phyloP scores from a whole-genome alignment of 2,329 filamentous ascomycete genomes.

The Colletotrichum truncatum region DNA sequence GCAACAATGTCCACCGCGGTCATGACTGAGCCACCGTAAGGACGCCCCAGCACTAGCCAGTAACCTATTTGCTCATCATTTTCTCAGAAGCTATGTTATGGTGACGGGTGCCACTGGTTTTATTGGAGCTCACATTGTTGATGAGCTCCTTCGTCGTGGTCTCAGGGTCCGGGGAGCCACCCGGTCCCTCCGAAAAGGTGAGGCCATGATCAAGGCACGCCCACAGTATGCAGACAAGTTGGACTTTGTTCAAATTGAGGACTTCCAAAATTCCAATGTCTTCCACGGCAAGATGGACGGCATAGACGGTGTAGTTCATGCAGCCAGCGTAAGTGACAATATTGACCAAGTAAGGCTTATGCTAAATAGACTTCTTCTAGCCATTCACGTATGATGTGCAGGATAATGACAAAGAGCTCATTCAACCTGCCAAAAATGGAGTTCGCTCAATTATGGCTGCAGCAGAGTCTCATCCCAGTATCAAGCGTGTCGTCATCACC shows the following conservation, averaged over 20 bases:
- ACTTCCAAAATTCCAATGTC: slow-evolving; percentile 48
- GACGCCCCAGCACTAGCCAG: fast-evolving
- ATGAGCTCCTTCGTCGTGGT: slow-evolving; percentile 39
- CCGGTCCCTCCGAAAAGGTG: slow-evolving; percentile 39
- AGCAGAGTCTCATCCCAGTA: slow-evolving; percentile 31
- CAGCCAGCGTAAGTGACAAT: slow-evolving; percentile 50
- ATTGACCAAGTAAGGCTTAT: background rate
- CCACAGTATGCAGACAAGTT: slow-evolving; percentile 44
- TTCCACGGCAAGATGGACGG: slow-evolving; percentile 48
- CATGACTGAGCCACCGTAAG: background rate
- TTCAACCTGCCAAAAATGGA: slow-evolving; percentile 56
- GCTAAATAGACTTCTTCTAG: slow-evolving; percentile 33
- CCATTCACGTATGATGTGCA: slow-evolving; percentile 53
- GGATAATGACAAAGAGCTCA: slow-evolving; percentile 54
- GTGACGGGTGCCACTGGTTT: slow-evolving; percentile 21
- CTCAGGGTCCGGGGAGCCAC: slow-evolving; percentile 42
- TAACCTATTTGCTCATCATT: background rate
- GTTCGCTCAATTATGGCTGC: slow-evolving; percentile 51
- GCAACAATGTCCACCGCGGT: too few relatives aligned
- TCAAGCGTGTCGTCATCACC: slow-evolving; percentile 61
- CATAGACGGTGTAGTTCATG: slow-evolving; percentile 53
- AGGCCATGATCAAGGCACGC: slow-evolving; percentile 46
- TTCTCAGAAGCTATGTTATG: slow-evolving; percentile 27
- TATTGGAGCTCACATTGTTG: slow-evolving; percentile 44
- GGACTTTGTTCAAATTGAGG: slow-evolving; percentile 51